These are phyloP conservation scores for Neurospora sp. DNA, from an alignment of 495 filamentous ascomycete genomes.

Conservation along the genomic window DNA sequence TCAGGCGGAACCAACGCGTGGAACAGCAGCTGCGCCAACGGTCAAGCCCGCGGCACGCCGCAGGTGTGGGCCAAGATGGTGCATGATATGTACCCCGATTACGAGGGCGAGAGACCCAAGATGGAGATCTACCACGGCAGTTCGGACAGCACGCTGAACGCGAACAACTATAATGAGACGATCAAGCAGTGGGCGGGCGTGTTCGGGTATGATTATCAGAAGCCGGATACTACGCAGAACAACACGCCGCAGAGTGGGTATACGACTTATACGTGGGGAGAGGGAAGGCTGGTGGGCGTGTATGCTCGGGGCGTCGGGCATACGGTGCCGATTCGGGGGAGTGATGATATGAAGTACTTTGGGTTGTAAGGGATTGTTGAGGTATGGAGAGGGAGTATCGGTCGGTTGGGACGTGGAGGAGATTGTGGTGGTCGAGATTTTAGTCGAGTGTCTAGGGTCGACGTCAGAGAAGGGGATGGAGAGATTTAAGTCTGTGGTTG, in stretches of 20 bases:
- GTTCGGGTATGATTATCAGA: conserved; percentile 21
- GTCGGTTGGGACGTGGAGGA: background rate
- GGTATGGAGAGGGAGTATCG: background rate
- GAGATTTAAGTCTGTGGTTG: background rate
- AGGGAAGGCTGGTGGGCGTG: conserved; percentile 8
- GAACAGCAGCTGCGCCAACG: conserved; percentile 23
- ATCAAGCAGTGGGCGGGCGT: conserved; percentile 44
- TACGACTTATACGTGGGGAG: conserved; percentile 13
- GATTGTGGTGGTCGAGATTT: background rate
- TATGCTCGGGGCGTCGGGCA: conserved; percentile 17
- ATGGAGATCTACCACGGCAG: conserved; percentile 45
- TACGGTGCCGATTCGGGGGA: conserved; percentile 11
- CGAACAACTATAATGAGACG: conserved; percentile 39
- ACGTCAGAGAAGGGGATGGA: background rate
- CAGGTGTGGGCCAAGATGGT: conserved; percentile 34
- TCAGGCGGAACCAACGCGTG: conserved; percentile 24
- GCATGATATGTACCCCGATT: conserved; percentile 32
- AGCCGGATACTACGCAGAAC: conserved; percentile 5
- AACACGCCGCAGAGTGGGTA: conserved; percentile 12
- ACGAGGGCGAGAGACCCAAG: conserved; percentile 32
- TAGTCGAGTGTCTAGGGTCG: background rate
- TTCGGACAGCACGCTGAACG: conserved; percentile 28
- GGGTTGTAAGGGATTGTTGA: conserved; percentile 1
- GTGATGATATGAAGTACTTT: conserved; percentile 16
- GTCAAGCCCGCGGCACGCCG: conserved; percentile 24